Base-by-base conservation (phyloP, 2,329 filamentous ascomycete species). In the Aquanectria penicillioides region DNA sequence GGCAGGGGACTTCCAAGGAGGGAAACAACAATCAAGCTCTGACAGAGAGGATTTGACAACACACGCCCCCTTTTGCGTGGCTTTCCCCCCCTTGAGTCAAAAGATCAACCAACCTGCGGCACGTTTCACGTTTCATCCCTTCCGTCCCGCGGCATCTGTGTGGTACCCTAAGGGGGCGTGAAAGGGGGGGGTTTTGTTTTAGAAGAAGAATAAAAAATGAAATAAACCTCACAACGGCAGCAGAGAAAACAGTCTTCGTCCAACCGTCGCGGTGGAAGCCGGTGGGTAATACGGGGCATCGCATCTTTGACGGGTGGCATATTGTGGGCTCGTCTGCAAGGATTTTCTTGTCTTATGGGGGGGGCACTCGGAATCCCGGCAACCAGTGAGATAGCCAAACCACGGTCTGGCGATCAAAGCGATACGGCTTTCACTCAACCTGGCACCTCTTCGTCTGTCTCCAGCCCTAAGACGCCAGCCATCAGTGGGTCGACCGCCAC, bases 91-190 rank as follows among this genome's bases (percentile, higher is more conserved):
- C 28, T 46, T 46, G 41, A 46, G 29, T 46, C 33, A 15, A 28
- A 31, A 9, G 54, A 57, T 57, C 54, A 57, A 31, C 40, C 18
- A 48, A 41, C 47, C 31, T 55, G 51, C 34, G 20, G 25, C 37
- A 33, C 41, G 63, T 64, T 67, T 67, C 64, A 53, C 38, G 66
- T 67, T 68, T 68, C 57, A 63, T 57, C 54, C 57, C 61, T 51
- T 56, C 56, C 26, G 48, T 52, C 26, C 31, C 34, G 18, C 8
- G n/a, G n/a, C n/a, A n/a, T n/a, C n/a, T n/a, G n/a, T n/a, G n/a
- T n/a, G n/a, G n/a, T n/a, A n/a, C n/a, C n/a, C n/a, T n/a, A n/a
- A n/a, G n/a, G n/a, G n/a, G n/a, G n/a, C n/a, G n/a, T n/a, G n/a
- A n/a, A n/a, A n/a, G n/a, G n/a, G n/a, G n/a, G n/a, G n/a, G n/a